A percentile compares a stretch with the other conserved stretches of the same genome.
Evolutionary conservation across 306 rosid genomes (phyloP).

Genomic region (Aeschynomene evenia): DNA sequence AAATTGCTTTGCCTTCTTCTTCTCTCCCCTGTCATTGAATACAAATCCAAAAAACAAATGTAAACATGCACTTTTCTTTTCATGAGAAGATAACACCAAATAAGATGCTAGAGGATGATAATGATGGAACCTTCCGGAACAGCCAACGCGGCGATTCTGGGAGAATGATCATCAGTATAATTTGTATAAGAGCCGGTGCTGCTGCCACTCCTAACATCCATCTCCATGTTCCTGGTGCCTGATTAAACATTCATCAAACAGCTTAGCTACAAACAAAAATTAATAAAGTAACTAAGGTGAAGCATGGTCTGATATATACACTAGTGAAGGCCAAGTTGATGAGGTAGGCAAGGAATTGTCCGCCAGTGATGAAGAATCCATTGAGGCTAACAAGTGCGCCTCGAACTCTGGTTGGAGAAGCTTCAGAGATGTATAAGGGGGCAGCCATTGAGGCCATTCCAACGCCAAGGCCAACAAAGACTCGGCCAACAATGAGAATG

Average conservation of each 20-base stretch:
- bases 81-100: neutral
- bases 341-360: conserved; percentile 60
- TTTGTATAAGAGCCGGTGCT: conserved; percentile 50
- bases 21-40: conserved; percentile 38
- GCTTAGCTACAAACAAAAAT: too few species aligned
- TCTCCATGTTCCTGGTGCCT: conserved; percentile 67
- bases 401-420: conserved; percentile 47
- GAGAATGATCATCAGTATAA: conserved; percentile 39
- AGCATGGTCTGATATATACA: conserved; percentile 18
- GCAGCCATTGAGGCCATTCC: conserved; percentile 68
- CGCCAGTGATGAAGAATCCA: conserved; percentile 59
- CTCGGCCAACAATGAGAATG: conserved; percentile 48
- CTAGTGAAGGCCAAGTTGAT: conserved; percentile 58
- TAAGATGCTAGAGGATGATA: neutral
- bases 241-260: conserved; percentile 6
- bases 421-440: conserved; percentile 70
- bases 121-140: conserved; percentile 44
- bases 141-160: conserved; percentile 79
- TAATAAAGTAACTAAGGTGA: too few species aligned
- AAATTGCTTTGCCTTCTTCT: conserved; percentile 46
- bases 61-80: neutral
- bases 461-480: conserved; percentile 64
- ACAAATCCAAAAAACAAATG: neutral
- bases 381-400: conserved; percentile 45
- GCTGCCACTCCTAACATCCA: conserved; percentile 74